Base-by-base conservation (phyloP, 2,329 filamentous ascomycete genomes). In the Penicillium sp. region DNA sequence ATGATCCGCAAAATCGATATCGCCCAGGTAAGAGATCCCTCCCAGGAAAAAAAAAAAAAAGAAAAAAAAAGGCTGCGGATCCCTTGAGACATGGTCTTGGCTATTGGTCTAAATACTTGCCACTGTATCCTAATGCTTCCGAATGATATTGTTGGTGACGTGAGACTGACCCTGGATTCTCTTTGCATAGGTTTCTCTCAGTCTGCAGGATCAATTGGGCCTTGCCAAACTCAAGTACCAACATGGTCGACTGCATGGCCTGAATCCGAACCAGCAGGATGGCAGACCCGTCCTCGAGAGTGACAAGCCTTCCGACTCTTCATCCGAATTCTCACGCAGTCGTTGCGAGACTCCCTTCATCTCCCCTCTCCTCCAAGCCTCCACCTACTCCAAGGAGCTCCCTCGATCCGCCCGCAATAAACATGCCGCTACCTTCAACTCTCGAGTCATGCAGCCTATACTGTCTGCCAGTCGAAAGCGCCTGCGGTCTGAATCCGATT, bases 151-250 rank as follows among this genome's bases (percentile, higher is more conserved):
- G 20, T 37, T 51, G 26, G 13, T 16, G 31, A 42, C 37, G 20
- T 52, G 34, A 14, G 14, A 39, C 48, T 55, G 32, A 57, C 51
- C n/a, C 34, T 51, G 10, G 38, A 22, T 35, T 39, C 20, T 52
- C 40, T 29, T 32, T 13, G 7, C 22, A 44, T 34, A 97, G 94
- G 96, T 99, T 80, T 94, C 92, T 67, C 84, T 93, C 72, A 89
- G 89, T 69, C 82, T 99, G 53, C 92, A 97, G 78, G 92, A 96
- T 79, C 90, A 93, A 61, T 86, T 99, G 58, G 93, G 94, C 57
- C 85, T 97, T 62, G 94, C 94, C 72, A 94, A 95, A 76, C 94
- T 97, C 83, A 97, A 97, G 79, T 92, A 94, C 65, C 92, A 95
- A 77, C 89, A 96, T 78, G 92, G 92, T 72, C 95, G 92, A 87